Conservation (phyloP, 495 filamentous ascomycete genomes). For the Daldinia concentrica region DNA sequence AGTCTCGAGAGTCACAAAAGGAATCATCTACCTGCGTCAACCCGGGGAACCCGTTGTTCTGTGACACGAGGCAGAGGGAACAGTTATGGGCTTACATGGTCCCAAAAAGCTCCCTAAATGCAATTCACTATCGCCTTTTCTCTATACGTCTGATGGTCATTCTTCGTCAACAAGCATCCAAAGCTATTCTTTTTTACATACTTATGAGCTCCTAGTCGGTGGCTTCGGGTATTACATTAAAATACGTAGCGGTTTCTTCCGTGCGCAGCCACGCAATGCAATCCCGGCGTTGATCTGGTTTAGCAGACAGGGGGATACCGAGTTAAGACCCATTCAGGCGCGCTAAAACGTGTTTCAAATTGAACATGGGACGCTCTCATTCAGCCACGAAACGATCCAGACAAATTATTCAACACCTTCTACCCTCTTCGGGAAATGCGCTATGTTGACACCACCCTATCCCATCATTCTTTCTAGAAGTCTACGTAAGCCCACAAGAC, state of each 20-base stretch:
- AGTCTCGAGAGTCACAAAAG: constrained; percentile 16
- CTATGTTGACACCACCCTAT: constrained; percentile 21
- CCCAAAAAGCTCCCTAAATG: neutral
- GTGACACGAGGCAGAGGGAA: constrained; percentile 18
- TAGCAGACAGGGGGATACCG: constrained; percentile 23
- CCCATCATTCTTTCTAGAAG: constrained; percentile 32
- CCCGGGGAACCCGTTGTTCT: constrained; percentile 32
- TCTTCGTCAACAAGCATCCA: neutral
- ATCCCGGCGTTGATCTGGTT: constrained; percentile 39
- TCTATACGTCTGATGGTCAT: neutral
- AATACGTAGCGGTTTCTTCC: constrained; percentile 31
- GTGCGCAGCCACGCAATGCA: constrained; percentile 33
- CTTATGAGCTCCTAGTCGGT: neutral
- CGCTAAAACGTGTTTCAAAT: constrained; percentile 43
- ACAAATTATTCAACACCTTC: constrained; percentile 21
- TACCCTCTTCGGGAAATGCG: too few relatives aligned
- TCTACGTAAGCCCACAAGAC: constrained; percentile 21
- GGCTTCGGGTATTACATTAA: neutral
- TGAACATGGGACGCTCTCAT: constrained; percentile 34
- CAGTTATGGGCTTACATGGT: neutral
- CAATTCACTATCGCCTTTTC: neutral
- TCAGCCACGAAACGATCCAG: constrained; percentile 43
- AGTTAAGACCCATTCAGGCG: constrained; percentile 17
- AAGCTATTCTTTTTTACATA: neutral
- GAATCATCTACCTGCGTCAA: constrained; percentile 27